Base-by-base conservation (phyloP, 1,284 basidiomycete species). In the Polyporus tsugae region DNA sequence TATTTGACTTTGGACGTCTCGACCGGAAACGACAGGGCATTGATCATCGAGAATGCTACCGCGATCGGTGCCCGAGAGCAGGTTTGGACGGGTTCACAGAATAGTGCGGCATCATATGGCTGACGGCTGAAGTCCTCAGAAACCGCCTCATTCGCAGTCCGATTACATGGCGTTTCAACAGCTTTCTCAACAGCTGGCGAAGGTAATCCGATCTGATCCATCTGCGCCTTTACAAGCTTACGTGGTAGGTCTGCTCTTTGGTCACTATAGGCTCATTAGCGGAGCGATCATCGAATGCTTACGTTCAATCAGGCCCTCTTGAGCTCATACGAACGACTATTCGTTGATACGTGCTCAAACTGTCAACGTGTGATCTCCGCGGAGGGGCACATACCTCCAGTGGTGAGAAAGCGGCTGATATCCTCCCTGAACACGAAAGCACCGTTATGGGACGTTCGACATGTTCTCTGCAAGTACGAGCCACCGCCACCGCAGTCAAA, bases 301-400 rank as follows among this genome's bases (percentile, higher is more conserved):
- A 58, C 66, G 22, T 63, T 41, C n/a, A 60, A 41, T 64, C 75
- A 89, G 88, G 81, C 76, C 57, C 78, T 88, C 38, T 81, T 91
- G 19, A 78, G 78, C 11, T 82, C 86, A 0, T 92, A 92, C 75
- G 80, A 82, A 36, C 82, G 82, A 9, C 77, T 93, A n/a, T 92
- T 93, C 72, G 79, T 86, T 60, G 83, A 87, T 42, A 84, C 80
- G 5, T 93, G 91, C 74, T 79, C 78, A 10, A 78, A 78, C 33
- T 93, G 91, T 73, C 79, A 84, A 60, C 86, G 91, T 13, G 87
- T 93, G 33, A 80, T 93, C 19, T 89, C 90, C 0, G 80, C 82
- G 1, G 91, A 92, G 70, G 89, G 87, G 0, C 90, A 92, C 75
- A 82, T 91, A 17, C 92, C 91, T 0, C 88, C 91, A 0, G 89